Percentiles rank a stretch among this genome's conserved stretches.
phyloP scores from a whole-genome alignment of 2,329 filamentous ascomycete species.

The Ampelomyces quisqualis region DNA sequence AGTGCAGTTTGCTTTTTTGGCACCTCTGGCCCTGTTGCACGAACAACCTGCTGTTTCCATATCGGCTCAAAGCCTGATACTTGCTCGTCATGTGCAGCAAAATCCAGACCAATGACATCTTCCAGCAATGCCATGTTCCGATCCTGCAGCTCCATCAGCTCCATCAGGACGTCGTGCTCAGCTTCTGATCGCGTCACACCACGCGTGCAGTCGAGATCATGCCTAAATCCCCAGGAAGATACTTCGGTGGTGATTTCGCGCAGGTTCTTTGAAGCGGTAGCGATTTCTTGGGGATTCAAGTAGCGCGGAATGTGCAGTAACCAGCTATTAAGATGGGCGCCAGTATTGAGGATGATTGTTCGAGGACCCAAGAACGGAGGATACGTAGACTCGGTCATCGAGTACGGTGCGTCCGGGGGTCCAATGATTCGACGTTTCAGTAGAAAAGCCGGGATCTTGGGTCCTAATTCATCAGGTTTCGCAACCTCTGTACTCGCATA shows the following conservation, averaged over 20 bases:
- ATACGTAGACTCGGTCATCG: not conserved
- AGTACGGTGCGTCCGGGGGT: not conserved
- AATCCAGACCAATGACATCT: not conserved
- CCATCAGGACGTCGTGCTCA: not conserved
- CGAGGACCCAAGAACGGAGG: conserved; percentile 3
- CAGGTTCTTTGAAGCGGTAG: not conserved
- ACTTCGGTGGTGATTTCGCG: not conserved
- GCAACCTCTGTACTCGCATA: too few relatives aligned
- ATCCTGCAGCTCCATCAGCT: not conserved
- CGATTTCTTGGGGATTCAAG: conserved; percentile 1
- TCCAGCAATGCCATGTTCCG: not conserved
- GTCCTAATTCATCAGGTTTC: not conserved
- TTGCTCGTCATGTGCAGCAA: not conserved
- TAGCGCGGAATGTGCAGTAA: conserved; percentile 3
- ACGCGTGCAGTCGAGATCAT: not conserved
- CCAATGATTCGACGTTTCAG: not conserved
- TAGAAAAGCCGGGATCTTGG: not conserved
- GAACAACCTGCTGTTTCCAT: not conserved
- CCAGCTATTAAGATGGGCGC: not conserved
- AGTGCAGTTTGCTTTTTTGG: not conserved
- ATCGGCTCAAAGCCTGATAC: not conserved
- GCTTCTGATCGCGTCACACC: not conserved
- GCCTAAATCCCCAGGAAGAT: not conserved
- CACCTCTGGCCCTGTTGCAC: not conserved
- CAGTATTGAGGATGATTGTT: conserved; percentile 2